phyloP scores from a whole-genome alignment of 805 yeast species.

The Lachancea nothofagi region DNA sequence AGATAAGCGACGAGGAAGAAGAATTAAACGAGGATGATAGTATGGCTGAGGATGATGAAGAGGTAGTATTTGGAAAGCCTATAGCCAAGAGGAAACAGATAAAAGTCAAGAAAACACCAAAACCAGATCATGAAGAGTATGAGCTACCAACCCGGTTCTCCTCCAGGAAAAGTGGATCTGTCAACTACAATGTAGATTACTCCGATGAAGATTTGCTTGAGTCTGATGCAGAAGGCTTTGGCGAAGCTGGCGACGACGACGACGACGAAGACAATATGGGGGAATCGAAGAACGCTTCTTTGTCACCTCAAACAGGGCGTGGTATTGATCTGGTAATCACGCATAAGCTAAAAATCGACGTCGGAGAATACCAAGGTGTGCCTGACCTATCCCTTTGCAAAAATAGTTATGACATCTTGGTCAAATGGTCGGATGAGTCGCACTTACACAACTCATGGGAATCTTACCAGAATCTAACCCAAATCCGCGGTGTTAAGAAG shows the following conservation, averaged over 20 bases:
- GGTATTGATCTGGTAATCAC: conserved; percentile 26
- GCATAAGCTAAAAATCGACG: conserved; percentile 25
- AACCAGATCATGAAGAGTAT: conserved; percentile 13
- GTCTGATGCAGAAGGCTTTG: conserved; percentile 23
- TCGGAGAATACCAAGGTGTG: conserved; percentile 29
- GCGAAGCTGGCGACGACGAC: conserved; percentile 14
- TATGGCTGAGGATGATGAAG: conserved; percentile 20
- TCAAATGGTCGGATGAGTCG: conserved; percentile 85
- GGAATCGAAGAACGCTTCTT: conserved; percentile 25
- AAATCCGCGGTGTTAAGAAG: conserved; percentile 68
- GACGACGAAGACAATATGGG: conserved; percentile 19
- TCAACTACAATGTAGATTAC: conserved; percentile 72
- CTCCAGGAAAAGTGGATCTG: conserved; percentile 55
- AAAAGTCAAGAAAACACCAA: conserved; percentile 15
- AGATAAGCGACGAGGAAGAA: conserved; percentile 25
- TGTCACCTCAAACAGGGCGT: conserved; percentile 34
- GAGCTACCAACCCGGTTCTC: conserved; percentile 66
- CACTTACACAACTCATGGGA: conserved; percentile 98
- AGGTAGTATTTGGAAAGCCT: conserved; percentile 11
- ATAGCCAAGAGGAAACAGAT: conserved; percentile 14
- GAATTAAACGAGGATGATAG: conserved; percentile 22
- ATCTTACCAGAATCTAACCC: conserved; percentile 43
- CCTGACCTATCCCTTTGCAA: conserved; percentile 49
- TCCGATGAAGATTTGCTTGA: conserved; percentile 44
- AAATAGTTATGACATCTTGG: conserved; percentile 50